Percentiles rank a stretch among this genome's conserved stretches.
Conservation (phyloP, 495 filamentous ascomycete species). For the Xylaria intraflava region DNA sequence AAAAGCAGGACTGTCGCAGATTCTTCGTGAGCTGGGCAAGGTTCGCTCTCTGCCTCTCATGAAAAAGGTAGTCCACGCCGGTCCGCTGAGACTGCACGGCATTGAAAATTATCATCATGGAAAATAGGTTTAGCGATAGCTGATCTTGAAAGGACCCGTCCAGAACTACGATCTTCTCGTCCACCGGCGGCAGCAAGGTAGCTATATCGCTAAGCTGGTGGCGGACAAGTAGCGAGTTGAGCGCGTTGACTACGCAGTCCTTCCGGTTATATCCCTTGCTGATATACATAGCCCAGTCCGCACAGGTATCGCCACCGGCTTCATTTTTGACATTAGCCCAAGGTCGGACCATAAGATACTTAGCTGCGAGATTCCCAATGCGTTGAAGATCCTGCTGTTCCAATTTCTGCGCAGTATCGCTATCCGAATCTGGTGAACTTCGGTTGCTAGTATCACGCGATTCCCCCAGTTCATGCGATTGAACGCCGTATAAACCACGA, state of each 20-base stretch:
- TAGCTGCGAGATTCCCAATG: constrained; percentile 61
- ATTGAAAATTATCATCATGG: constrained; percentile 73
- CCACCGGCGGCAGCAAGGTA: constrained; percentile 57
- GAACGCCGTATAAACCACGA: constrained; percentile 66
- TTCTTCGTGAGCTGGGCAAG: constrained; percentile 66
- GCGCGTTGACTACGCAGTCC: constrained; percentile 58
- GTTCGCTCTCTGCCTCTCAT: constrained; percentile 58
- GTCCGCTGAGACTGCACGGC: constrained; percentile 80
- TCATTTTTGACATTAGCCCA: constrained; percentile 51
- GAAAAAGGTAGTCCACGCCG: constrained; percentile 85
- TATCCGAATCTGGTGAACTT: constrained; percentile 9
- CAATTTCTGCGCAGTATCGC: constrained; percentile 25
- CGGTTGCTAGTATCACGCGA: constrained; percentile 2
- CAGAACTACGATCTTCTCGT: constrained; percentile 65
- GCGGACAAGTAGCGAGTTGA: constrained; percentile 75
- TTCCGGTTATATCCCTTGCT: constrained; percentile 48
- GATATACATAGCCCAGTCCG: constrained; percentile 70
- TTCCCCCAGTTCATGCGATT: background rate
- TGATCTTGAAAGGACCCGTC: constrained; percentile 80
- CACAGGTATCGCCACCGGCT: constrained; percentile 30
- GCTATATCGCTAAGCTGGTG: constrained; percentile 66
- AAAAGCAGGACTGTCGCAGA: constrained; percentile 80
- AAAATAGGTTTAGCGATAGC: constrained; percentile 76
- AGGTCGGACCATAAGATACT: constrained; percentile 69
- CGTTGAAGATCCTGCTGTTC: constrained; percentile 68